Evolutionary conservation across 2,329 filamentous ascomycete species (phyloP), one percentile per base, ranked within the genome.

Genomic region (Rutstroemia sp.): DNA sequence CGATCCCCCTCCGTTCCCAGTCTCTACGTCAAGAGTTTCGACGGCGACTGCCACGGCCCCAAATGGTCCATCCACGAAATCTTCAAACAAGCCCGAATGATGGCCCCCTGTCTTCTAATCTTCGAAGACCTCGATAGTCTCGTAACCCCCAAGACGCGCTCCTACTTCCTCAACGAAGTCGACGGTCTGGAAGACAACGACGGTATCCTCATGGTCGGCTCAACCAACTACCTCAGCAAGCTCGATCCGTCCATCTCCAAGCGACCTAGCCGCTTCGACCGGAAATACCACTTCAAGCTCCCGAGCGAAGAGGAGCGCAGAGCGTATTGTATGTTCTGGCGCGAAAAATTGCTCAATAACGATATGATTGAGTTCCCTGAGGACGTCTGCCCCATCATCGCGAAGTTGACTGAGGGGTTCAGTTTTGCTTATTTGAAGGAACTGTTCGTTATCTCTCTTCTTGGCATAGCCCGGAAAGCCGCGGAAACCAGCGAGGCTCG

Each of bases 161-260:
- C 79, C 51, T 89, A 87, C 71, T 89, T 90, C 69, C 74, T 89
- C 48, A 89, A 89, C 65, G 84, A 88, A 68, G 81, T 88, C 2
- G 86, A 89, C 61, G 86, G 86, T 0, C 77, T 89, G 8, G 79
- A 81, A 63, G 78, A 75, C 59, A 89, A 89, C 59, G 82, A 88
- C 61, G 86, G 86, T 9, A 87, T 88, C 51, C 79, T 88, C 62
- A 86, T 89, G 72, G 74, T 87, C 18, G 83, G 80, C 21, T 82
- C 78, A 41, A 87, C 84, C 0, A 87, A 87, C 64, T 77, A 83
- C 61, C 75, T 88, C 4, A 83, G 87, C 39, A 75, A 77, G 1
- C 71, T 89, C 5, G 86, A 88, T 62, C 83, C 85, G 0, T 85
- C 83, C 6, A 85, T 85, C 38, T 74, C 79, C 3, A 86, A 86